Conservation (phyloP, 208 protist species). For the Leishmania turanica region DNA sequence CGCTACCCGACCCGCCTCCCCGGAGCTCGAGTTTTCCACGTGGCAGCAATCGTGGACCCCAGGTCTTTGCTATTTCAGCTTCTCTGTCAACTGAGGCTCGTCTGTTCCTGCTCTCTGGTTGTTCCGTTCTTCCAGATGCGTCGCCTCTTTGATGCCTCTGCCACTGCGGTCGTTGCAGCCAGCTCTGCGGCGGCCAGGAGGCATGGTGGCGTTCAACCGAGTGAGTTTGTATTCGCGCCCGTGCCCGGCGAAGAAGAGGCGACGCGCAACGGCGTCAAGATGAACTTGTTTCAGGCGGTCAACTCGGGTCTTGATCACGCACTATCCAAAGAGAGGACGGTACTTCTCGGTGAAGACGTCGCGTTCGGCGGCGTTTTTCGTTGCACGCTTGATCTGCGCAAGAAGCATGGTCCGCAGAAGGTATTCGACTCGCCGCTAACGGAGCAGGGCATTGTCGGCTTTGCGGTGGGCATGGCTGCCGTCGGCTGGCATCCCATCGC, state of each 20-base stretch:
- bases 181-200: constrained; percentile 17
- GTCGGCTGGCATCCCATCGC: constrained; percentile 94
- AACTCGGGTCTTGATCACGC: constrained; percentile 96
- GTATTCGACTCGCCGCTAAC: constrained; percentile 98
- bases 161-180: not conserved
- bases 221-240: constrained; percentile 41
- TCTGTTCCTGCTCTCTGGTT: not conserved
- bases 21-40: not conserved
- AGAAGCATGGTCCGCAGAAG: constrained; percentile 88
- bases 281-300: constrained; percentile 95
- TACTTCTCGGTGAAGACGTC: constrained; percentile 97
- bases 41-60: too few relatives aligned
- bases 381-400: constrained; percentile 81
- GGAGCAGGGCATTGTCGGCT: constrained; percentile 98
- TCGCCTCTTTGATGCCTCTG: constrained; percentile 5
- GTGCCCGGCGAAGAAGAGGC: constrained; percentile 36
- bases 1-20: not conserved
- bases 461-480: constrained; percentile 96
- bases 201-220: constrained; percentile 34
- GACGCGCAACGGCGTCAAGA: constrained; percentile 51
- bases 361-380: constrained; percentile 98
- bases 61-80: not conserved
- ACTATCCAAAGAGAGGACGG: constrained; percentile 80
- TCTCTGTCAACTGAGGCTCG: not conserved
- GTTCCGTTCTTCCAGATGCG: constrained; percentile 8